Base-by-base conservation (phyloP, 805 yeast genomes). In the Blastobotrys mokoenaii region DNA sequence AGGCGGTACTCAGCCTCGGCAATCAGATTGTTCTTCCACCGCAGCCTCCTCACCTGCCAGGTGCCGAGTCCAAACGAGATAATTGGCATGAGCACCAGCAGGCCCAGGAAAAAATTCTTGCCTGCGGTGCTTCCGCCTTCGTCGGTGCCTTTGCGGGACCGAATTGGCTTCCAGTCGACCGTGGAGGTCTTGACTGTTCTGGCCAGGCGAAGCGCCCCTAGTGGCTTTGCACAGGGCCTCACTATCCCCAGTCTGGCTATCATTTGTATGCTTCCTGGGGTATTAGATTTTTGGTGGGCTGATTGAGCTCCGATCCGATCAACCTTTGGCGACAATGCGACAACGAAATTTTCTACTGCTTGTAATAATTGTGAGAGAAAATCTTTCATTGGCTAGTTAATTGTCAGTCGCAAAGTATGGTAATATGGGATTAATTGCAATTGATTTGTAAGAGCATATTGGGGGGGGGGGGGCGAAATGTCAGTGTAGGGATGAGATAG, bases 1-100 rank as follows among this genome's bases (percentile, higher is more conserved):
- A 93, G 66, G 51, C 89, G 69, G 56, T 85, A 87, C 62, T 93
- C 97, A 57, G 90, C 80, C 16, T 76, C 74, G 2, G 94, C 82
- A 49, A 93, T 83, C 50, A 93, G 70, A 50, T 80, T 76, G 18
- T 80, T 83, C 62, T 93, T 93, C 98, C 98, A 93, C 49, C 76
- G 71, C 41, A 93, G 67, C 52, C 98, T 72, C 55, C 77, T 70
- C 39, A 85, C 79, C 67, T 93, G 98, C 98, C 98, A 93, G 46
- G 88, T 76, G 1, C 97, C 98, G 38, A 93, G 67, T 40, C 80
- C 81, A 60, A 90, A 84, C 9, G 96, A 78, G 2, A 88, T 72
- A 1, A 88, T 71, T 0, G 98, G 98, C 82, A 94, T 90, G 16
- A 90, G 76, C 10, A 58, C 60, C 47, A 50, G 66, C 46, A 78